Evolutionary conservation across 2,329 filamentous ascomycete genomes (phyloP), one percentile per base, ranked within the genome.

Genomic region (Fusarium brachygibbosum): DNA sequence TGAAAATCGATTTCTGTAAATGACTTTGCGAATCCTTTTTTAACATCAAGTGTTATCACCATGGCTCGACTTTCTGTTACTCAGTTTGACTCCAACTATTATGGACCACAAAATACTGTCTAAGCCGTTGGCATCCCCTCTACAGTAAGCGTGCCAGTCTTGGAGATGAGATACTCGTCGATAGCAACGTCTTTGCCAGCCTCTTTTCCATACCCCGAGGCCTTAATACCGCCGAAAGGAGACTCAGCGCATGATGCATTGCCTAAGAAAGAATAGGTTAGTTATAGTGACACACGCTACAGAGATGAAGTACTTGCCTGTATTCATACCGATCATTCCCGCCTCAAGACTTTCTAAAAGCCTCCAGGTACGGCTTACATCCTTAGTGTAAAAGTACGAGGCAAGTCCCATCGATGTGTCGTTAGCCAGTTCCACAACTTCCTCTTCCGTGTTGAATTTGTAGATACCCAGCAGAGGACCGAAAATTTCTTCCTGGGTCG

Each of bases 291-390:
- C 23, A 4, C 23, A 25, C 5, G 23, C 23, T 25, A 25, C 23
- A 25, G 23, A 25, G 23, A 25, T 25, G 23, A 25, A 25, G 23
- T 25, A 25, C 37, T 29, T 58, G 44, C 55, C 14, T 42, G 13
- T 16, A 31, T 45, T 45, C 42, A 45, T 45, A 8, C 55, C 55
- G 1, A 58, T 23, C 48, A 58, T 58, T 2, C 55, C 55, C 29
- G 48, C 38, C 3, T 58, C 23, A 2, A 54, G 23, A 11, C 28
- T 37, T 17, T 58, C 55, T 11, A 58, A 23, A 5, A 54, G 8
- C 9, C 55, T 23, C 48, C 49, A 53, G 5, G 40, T 12, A 3
- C 48, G 23, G 16, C 32, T 29, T 0, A 35, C 31, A 7, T 25
- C 34, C 5, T 37, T 53, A 1, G 55, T 58, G 11, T 53, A 58